These are phyloP conservation scores for Vanrija humicola DNA, from an alignment of 1,284 basidiomycete genomes.

Conservation along the genomic window DNA sequence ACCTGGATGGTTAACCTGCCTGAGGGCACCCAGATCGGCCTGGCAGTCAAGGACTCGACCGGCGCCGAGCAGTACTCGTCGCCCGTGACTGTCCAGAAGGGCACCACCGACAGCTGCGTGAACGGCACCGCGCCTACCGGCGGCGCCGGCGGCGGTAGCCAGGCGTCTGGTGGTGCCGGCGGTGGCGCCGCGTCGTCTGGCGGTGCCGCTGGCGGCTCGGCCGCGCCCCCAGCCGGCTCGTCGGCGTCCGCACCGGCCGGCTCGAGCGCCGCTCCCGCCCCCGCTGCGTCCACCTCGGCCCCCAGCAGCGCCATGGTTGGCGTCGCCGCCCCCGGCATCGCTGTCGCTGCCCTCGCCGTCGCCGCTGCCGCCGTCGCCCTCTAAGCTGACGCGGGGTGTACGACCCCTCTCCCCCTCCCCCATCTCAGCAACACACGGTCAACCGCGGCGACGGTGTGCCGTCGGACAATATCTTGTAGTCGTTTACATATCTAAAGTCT, in stretches of 20 bases:
- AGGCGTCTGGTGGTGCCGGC: background rate
- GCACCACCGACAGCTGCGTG: constrained; percentile 45
- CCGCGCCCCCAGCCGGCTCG: background rate
- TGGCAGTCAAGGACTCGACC: constrained; percentile 35
- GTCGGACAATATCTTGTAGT: background rate
- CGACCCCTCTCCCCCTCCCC: too few relatives aligned
- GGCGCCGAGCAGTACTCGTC: constrained; percentile 60
- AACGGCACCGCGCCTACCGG: background rate
- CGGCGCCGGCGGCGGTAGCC: background rate
- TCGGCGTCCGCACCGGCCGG: background rate
- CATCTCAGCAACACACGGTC: too few relatives aligned
- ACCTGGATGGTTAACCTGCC: constrained; percentile 64
- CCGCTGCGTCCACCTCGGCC: background rate
- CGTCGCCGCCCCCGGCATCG: constrained; percentile 1
- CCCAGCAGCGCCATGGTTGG: background rate
- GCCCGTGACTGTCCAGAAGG: constrained; percentile 54
- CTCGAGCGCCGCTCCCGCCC: background rate
- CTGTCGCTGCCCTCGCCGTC: constrained; percentile 5
- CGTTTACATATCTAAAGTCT: background rate
- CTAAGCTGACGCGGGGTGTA: background rate
- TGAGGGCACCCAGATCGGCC: constrained; percentile 48
- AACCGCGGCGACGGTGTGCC: too few relatives aligned
- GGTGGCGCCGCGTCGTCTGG: background rate
- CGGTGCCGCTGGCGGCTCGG: background rate
- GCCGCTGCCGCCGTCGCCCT: constrained; percentile 5